A percentile compares a stretch with the other conserved stretches of the same genome.
Evolutionary conservation across 495 filamentous ascomycete species (phyloP).

Genomic region (Penicillium dipodomyicola): DNA sequence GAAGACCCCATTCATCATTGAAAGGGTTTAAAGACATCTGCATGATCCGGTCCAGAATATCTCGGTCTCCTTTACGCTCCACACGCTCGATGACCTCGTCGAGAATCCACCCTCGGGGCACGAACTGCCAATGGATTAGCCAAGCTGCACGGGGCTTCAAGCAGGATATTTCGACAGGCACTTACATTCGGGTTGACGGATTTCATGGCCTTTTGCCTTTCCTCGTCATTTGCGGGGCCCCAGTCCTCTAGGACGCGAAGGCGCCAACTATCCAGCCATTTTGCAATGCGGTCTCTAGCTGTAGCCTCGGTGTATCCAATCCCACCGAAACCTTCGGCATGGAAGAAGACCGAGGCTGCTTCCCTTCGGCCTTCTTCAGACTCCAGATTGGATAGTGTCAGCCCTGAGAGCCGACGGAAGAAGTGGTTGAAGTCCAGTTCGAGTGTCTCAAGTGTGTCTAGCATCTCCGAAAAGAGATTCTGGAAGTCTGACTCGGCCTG

Average conservation of each 20-base stretch:
- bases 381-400: slow-evolving; percentile 57
- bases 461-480: slow-evolving; percentile 66
- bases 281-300: slow-evolving; percentile 60
- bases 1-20: slow-evolving; percentile 70
- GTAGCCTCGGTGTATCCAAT: slow-evolving; percentile 55
- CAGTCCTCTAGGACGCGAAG: slow-evolving; percentile 69
- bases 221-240: slow-evolving; percentile 54
- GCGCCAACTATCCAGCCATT: slow-evolving; percentile 76
- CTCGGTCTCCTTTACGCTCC: slow-evolving; percentile 77
- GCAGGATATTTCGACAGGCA: neutral
- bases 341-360: slow-evolving; percentile 66
- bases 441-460: slow-evolving; percentile 77
- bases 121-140: slow-evolving; percentile 49
- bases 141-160: neutral
- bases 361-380: slow-evolving; percentile 57
- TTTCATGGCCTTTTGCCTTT: slow-evolving; percentile 72
- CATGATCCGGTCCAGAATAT: slow-evolving; percentile 72
- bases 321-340: slow-evolving; percentile 58
- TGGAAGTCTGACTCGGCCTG: slow-evolving; percentile 72
- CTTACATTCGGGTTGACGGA: slow-evolving; percentile 75
- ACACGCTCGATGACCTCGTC: slow-evolving; percentile 89
- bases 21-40: slow-evolving; percentile 79
- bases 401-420: slow-evolving; percentile 68
- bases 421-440: slow-evolving; percentile 91
- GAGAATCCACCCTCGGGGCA: slow-evolving; percentile 85